phyloP scores from a whole-genome alignment of 495 filamentous ascomycete species.

The Geopyxis carbonaria region DNA sequence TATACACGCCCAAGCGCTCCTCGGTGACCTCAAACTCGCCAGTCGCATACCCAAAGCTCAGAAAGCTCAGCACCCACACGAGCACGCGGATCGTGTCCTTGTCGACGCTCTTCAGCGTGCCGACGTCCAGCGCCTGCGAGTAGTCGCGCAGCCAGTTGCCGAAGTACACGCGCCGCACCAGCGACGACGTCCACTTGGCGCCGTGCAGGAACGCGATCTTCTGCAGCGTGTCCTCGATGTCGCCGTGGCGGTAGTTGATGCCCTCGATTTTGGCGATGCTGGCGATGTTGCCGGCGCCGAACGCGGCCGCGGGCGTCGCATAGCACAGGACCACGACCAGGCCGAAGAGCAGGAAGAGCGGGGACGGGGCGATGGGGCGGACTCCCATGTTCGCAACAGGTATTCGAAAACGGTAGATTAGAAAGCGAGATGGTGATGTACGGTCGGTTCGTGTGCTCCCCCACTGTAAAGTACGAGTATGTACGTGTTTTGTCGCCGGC shows the following conservation, averaged over 20 bases:
- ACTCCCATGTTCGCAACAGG: too few relatives aligned
- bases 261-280: constrained; percentile 87
- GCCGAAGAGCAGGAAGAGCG: constrained; percentile 32
- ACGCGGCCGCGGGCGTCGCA: constrained; percentile 44
- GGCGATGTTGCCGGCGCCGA: constrained; percentile 92
- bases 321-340: constrained; percentile 45
- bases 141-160: constrained; percentile 66
- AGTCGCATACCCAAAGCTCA: constrained; percentile 92
- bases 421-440: too few relatives aligned
- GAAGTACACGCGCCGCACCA: constrained; percentile 84
- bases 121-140: constrained; percentile 82
- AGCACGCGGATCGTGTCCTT: constrained; percentile 80
- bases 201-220: constrained; percentile 72
- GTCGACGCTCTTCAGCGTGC: constrained; percentile 73
- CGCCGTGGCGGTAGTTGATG: constrained; percentile 88
- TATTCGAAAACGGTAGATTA: too few relatives aligned
- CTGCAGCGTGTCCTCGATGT: constrained; percentile 60
- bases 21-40: constrained; percentile 90
- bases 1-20: constrained; percentile 77
- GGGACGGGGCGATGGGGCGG: too few relatives aligned
- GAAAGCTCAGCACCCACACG: constrained; percentile 80
- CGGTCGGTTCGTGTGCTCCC: too few relatives aligned
- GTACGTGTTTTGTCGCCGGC: too few relatives aligned
- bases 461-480: too few relatives aligned
- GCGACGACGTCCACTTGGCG: constrained; percentile 86